Base-by-base conservation (phyloP, 2,329 filamentous ascomycete species). In the Gyromitra esculenta region DNA sequence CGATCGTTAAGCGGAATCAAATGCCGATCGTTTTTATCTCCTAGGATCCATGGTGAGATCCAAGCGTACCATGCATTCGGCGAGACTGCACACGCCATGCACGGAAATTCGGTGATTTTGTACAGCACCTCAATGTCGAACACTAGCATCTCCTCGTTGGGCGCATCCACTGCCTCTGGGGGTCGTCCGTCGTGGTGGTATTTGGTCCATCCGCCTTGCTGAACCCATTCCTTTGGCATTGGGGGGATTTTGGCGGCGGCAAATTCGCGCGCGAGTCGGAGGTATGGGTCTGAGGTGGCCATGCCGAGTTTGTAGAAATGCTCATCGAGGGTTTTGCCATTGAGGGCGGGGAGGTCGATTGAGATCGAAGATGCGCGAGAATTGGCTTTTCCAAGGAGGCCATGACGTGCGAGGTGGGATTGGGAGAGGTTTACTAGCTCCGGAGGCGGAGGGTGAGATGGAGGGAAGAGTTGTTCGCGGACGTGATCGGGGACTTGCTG, bases 81-180 rank as follows among this genome's bases (percentile, higher is more conserved):
- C 80, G 94, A 94, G 15, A 91, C 92, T 11, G 96, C 96, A 82
- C 95, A 98, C n/a, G 96, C 96, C 93, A 99, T 98, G 73, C 97
- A 93, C 0, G 96, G 93, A 83, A 93, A 99, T 0, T 92, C 91
- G 79, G 91, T 95, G 82, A 96, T 90, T 82, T 96, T 97, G 88
- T 91, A 99, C 91, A 99, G 91, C 60, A 97, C 94, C 84, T 99
- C 96, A 0, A 94, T 96, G 84, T 99, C 96, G 81, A 99, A 99
- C 52, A 92, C 94, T 48, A 92, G 94, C 87, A 95, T 91, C 73
- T 78, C 74, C 50, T 80, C 79, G 77, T 95, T 87, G 0, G 96
- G 96, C 7, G 90, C 89, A 76, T 91, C 89, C 1, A 77, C 77
- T 1, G 21, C 6, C 65, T 71, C 66, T 18, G 72, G 57, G 13